Base-by-base conservation (phyloP, 2,329 filamentous ascomycete species). In the Colletotrichum sp. region DNA sequence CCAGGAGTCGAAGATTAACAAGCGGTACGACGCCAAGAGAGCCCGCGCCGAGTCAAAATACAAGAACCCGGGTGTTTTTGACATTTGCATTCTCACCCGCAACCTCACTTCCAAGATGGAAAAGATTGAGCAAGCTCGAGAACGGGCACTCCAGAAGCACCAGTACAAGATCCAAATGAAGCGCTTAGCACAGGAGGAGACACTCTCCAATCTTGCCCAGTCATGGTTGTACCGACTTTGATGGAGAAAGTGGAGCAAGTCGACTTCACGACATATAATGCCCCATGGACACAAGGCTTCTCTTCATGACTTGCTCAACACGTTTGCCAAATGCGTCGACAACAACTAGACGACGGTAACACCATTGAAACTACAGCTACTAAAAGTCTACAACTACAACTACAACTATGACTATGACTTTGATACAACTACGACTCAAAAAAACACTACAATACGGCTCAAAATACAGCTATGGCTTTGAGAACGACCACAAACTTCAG, bases 381-480 rank as follows among this genome's bases (percentile, higher is more conserved):
- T 30, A 30, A 1, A 30, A 30, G 21, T 44, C 5, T 49, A 21
- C n/a, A 49, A 21, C 44, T 21, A 21, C n/a, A 49, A 49, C 44
- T n/a, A 9, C 36, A 18, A 39, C 34, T 16, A 36, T 16, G 28
- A 18, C 32, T 15, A 15, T 15, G 10, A 12, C 30, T 32, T 32
- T 32, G 10, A 32, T 12, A n/a, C 18, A 49, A n/a, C 39, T n/a
- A 49, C 26, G 26, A 28, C 26, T 28, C 26, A 28, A 6, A 28
- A 28, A 28, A 28, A 28, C 26, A 28, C 21, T 24, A 44, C 24
- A 49, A 49, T 8, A 18, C 1, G 0, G 7, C 15, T 39, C 2
- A 2, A 39, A 18, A 0, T 16, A 18, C 16, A 44, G 1, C 5
- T n/a, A n/a, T 49, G 10, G 18, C n/a, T 21, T 4, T 4, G 4